Base-by-base conservation (phyloP, 371 early-diverging fungal genomes). In the Batrachochytrium dendrobatidis region DNA sequence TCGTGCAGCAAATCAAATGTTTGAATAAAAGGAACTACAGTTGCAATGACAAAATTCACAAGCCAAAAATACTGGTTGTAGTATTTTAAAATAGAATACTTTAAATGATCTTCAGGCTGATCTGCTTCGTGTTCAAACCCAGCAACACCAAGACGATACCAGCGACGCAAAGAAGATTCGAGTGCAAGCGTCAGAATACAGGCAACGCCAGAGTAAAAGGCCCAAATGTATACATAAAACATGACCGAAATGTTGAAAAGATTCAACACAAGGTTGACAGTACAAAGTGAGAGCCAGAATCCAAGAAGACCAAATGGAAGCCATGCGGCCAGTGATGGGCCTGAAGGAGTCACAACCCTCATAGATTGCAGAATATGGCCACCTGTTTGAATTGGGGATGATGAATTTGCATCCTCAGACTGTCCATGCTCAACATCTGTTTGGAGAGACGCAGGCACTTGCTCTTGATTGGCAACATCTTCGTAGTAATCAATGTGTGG, bases 251-350 rank as follows among this genome's bases (percentile, higher is more conserved):
- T 24, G 15, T 45, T 44, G 32, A 33, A 26, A 15, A 33, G 18
- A 17, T 53, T 43, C 5, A 49, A 22, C 15, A 24, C 2, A 5
- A 62, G 28, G 29, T 62, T 30, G 3, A 48, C 60, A 30, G 63
- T 8, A n/a, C 59, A 30, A 5, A 66, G 51, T 20, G 62, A 55
- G 1, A 43, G 20, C 67, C 67, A 66, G 48, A 70, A 70, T 18
- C 56, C 55, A 18, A 70, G 65, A 18, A 66, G 44, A 3, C 67
- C 70, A 33, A 66, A 70, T 8, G 70, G 67, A 3, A 64, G 30
- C 70, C 70, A 70, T 25, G 55, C 62, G 26, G 61, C 62, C 4
- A 66, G 43, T n/a, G 67, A 64, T 1, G 64, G 60, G n/a, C 70
- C 70, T 10, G 52, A n/a, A 3, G 53, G 53, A 12, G 31, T 3